Base-by-base conservation (phyloP, 1,284 basidiomycete species). In the Leccinum subrobustum region DNA sequence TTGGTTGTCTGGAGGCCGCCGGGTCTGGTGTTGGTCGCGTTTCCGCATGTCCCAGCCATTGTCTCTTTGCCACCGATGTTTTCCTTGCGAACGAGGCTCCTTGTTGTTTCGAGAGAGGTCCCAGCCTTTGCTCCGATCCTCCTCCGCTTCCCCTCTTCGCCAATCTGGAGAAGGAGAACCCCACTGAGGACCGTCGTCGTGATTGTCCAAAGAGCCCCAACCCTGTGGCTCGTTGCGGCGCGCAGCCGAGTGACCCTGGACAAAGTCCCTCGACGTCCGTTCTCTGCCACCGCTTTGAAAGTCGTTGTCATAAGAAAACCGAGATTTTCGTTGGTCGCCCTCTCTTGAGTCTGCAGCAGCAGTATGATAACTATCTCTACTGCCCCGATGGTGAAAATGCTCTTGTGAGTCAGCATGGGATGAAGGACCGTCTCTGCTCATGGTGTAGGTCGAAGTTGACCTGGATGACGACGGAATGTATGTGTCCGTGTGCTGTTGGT, bases 331-430 rank as follows among this genome's bases (percentile, higher is more conserved):
- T 18, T 76, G 73, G 61, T 79, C 79, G 37, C 75, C 68, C 54
- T 79, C 80, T 63, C 80, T 78, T 52, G 79, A 70, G 59, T 79
- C 76, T 54, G 70, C 11, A 54, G 70, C 59, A 27, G 72, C 59
- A 23, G 72, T 67, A 59, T 83, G 81, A 67, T 82, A 81, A 60
- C 78, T 80, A 61, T 83, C 83, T 70, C 82, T 81, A 59, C 82
- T 76, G 59, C 75, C 69, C 54, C 78, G 81, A 73, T 77, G 69
- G 65, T 80, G 81, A 62, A 84, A 83, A 63, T 81, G 81, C 68
- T 86, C 82, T 63, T 80, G 79, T 53, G 77, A 65, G 64, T 82
- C 82, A 67, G 77, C 79, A 64, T 81, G 80, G 63, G 83, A 81
- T 20, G 83, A 78, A 60, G 81, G 74, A 14, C 77, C 73, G 58